phyloP scores from a whole-genome alignment of 352 stramenopile genomes.

The Globisporangium apiculatum region DNA sequence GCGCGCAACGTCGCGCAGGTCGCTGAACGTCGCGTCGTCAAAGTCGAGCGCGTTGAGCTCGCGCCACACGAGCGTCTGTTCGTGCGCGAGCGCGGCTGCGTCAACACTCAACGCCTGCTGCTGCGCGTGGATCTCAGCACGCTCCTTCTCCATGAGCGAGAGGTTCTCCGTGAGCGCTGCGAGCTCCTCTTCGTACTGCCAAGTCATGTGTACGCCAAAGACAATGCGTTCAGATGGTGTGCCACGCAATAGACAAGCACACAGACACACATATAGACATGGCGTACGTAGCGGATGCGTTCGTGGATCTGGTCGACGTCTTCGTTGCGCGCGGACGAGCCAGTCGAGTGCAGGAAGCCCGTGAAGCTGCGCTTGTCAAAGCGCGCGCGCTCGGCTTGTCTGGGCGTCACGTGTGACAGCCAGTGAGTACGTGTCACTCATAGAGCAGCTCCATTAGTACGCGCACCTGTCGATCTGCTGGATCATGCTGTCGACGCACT shows the following conservation, averaged over 20 bases:
- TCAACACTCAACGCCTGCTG: constrained; percentile 44
- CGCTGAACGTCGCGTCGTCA: constrained; percentile 38
- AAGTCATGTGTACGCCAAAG: too few species aligned
- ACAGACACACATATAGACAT: neutral
- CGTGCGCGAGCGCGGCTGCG: constrained; percentile 30
- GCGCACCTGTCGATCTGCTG: constrained; percentile 55
- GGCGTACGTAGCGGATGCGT: constrained; percentile 65
- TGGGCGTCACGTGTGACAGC: constrained; percentile 7
- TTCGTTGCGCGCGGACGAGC: constrained; percentile 36
- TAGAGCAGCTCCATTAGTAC: neutral
- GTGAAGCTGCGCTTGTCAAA: constrained; percentile 67
- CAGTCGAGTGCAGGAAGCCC: constrained; percentile 48
- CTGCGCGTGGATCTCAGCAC: constrained; percentile 36
- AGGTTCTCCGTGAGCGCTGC: constrained; percentile 51
- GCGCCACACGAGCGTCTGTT: constrained; percentile 52
- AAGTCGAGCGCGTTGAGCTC: constrained; percentile 50
- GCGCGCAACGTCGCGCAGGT: constrained; percentile 45
- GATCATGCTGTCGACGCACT: constrained; percentile 73
- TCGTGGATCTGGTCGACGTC: constrained; percentile 60
- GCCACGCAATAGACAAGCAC: constrained; percentile 1
- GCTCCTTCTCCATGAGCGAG: constrained; percentile 65
- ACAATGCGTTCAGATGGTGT: too few species aligned
- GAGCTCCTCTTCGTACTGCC: constrained; percentile 66
- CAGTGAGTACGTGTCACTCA: neutral
- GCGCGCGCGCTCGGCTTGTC: constrained; percentile 58